phyloP scores from a whole-genome alignment of 371 early-diverging fungal genomes.

The Mortierella sp. region DNA sequence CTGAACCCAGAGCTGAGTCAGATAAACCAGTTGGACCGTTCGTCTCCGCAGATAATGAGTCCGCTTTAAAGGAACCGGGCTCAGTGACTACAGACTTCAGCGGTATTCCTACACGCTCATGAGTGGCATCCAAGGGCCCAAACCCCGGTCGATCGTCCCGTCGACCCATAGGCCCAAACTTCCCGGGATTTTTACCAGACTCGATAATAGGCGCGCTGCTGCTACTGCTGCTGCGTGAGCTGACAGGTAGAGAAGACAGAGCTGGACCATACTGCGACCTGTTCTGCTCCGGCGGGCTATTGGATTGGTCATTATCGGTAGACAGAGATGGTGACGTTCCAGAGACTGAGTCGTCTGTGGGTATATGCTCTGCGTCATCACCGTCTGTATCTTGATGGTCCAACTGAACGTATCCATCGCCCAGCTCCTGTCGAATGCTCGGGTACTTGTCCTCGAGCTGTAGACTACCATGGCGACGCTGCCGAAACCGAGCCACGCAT shows the following conservation, averaged over 20 bases:
- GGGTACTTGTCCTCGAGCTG: conserved; percentile 29
- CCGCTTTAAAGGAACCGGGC: too few relatives aligned
- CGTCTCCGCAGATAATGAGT: neutral
- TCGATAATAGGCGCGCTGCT: neutral
- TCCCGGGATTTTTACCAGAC: too few relatives aligned
- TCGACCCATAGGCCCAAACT: too few relatives aligned
- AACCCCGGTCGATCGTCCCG: conserved; percentile 1
- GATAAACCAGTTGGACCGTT: too few relatives aligned
- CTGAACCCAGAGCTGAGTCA: neutral
- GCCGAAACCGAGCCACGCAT: conserved; percentile 8
- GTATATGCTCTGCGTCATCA: conserved; percentile 12
- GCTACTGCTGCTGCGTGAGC: neutral
- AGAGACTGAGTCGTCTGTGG: conserved; percentile 1
- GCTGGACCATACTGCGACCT: too few relatives aligned
- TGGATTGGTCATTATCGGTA: too few relatives aligned
- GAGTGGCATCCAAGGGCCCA: too few relatives aligned
- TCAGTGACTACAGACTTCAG: neutral
- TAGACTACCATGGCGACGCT: conserved; percentile 42
- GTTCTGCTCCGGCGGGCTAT: too few relatives aligned
- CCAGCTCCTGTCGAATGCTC: conserved; percentile 43
- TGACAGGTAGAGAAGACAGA: neutral
- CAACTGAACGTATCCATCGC: conserved; percentile 32
- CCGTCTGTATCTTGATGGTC: conserved; percentile 13
- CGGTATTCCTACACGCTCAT: neutral
- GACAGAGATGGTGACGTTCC: too few relatives aligned